A percentile compares a stretch with the other conserved stretches of the same genome.
These are phyloP conservation scores for Cercospora sp. DNA, from an alignment of 2,329 filamentous ascomycete genomes.

Conservation along the genomic window DNA sequence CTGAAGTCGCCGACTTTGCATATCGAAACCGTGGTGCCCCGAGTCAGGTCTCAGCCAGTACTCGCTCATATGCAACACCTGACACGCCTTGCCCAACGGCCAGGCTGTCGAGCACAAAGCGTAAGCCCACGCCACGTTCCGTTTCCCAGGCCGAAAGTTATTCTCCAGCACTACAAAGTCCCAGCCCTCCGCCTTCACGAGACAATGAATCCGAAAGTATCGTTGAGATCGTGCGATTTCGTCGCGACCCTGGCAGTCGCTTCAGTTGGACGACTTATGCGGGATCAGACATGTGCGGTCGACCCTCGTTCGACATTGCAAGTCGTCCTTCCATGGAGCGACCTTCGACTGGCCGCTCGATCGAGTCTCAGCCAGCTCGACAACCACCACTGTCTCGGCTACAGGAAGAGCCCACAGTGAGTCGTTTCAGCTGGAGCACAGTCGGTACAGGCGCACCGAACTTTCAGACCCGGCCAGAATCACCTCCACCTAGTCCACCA, in stretches of 20 bases:
- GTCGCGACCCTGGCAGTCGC: slow-evolving; percentile 30
- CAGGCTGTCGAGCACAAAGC: slow-evolving; percentile 28
- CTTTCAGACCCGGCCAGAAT: slow-evolving; percentile 38
- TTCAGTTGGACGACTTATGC: slow-evolving; percentile 41
- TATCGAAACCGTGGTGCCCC: background rate
- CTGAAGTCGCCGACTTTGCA: slow-evolving; percentile 24
- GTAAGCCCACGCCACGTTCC: slow-evolving; percentile 32
- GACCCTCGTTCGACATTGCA: slow-evolving; percentile 18
- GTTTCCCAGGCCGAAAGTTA: slow-evolving; percentile 26
- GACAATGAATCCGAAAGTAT: slow-evolving; percentile 13
- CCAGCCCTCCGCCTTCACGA: slow-evolving; percentile 22
- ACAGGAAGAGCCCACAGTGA: slow-evolving; percentile 18
- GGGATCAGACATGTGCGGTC: slow-evolving; percentile 24
- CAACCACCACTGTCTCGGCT: slow-evolving; percentile 12
- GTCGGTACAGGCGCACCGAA: slow-evolving; percentile 42
- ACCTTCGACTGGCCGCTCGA: slow-evolving; percentile 13
- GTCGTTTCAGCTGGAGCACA: slow-evolving; percentile 48
- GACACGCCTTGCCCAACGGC: slow-evolving; percentile 15
- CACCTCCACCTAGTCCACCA: slow-evolving; percentile 44
- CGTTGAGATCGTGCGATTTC: slow-evolving; percentile 12
- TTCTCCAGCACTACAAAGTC: slow-evolving; percentile 23
- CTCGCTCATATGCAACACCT: slow-evolving; percentile 7
- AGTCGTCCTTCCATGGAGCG: slow-evolving; percentile 25
- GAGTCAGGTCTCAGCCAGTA: slow-evolving; percentile 16
- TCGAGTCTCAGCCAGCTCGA: slow-evolving; percentile 7